phyloP scores from a whole-genome alignment of 1,284 basidiomycete genomes.

The Lentinula novae-zelandiae region DNA sequence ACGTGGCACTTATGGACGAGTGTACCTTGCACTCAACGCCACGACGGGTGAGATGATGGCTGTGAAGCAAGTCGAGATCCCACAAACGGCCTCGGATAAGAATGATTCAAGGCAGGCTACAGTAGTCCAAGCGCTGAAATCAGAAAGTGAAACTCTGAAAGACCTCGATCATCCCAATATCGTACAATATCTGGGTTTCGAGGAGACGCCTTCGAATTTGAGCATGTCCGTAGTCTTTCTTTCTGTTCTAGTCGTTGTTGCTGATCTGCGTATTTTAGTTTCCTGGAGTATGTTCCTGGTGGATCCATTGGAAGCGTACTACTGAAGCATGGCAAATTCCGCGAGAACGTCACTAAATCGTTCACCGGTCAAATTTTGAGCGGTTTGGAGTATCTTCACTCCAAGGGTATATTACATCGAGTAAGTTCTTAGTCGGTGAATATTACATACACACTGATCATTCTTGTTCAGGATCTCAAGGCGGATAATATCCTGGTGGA shows the following conservation, averaged over 20 bases:
- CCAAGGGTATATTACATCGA: constrained; percentile 88
- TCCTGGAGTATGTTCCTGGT: constrained; percentile 97
- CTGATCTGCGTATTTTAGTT: constrained; percentile 44
- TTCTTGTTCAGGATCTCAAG: constrained; percentile 76
- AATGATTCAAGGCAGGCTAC: constrained; percentile 82
- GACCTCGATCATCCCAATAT: constrained; percentile 97
- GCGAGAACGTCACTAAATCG: constrained; percentile 89
- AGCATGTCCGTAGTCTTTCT: constrained; percentile 77
- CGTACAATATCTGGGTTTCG: constrained; percentile 97
- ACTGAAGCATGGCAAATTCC: constrained; percentile 89
- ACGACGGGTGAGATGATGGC: constrained; percentile 99
- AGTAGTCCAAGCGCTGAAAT: constrained; percentile 89
- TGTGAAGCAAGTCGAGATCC: constrained; percentile 98
- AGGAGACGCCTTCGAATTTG: constrained; percentile 85
- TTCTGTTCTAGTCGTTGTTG: constrained; percentile 10
- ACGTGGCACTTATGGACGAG: constrained; percentile 93
- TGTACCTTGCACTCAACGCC: constrained; percentile 96
- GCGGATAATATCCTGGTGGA: constrained; percentile 99
- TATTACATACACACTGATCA: not conserved
- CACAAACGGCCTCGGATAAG: constrained; percentile 86
- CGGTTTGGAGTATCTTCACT: constrained; percentile 93
- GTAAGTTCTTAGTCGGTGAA: constrained; percentile 36
- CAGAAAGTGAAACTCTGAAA: constrained; percentile 94
- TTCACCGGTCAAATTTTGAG: constrained; percentile 92
- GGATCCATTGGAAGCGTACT: constrained; percentile 94